A percentile compares a stretch with the other conserved stretches of the same genome.
Conservation (phyloP, 805 yeast genomes). For the Metschnikowia lochheadii region DNA sequence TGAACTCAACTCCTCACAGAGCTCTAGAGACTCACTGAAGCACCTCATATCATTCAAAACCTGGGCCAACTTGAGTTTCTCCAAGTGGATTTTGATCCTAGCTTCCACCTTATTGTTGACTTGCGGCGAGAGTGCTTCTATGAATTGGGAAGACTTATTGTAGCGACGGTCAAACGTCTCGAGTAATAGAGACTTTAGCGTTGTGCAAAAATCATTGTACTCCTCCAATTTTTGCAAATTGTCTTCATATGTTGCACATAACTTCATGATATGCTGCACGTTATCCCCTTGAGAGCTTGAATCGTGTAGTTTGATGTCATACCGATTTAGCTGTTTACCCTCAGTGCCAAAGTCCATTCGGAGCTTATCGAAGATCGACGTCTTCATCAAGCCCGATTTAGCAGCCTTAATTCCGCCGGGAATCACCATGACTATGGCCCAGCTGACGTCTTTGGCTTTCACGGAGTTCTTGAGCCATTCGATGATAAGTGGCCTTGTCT, state of each 20-base stretch:
- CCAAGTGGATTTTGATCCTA: slow-evolving; percentile 26
- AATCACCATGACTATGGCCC: slow-evolving; percentile 57
- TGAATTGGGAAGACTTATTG: slow-evolving; percentile 11
- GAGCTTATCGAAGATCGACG: slow-evolving; percentile 52
- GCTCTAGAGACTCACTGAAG: slow-evolving; percentile 54
- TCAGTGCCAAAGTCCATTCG: slow-evolving; percentile 46
- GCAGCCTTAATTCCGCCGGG: slow-evolving; percentile 35
- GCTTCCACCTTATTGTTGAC: slow-evolving; percentile 24
- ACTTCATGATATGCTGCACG: slow-evolving; percentile 23
- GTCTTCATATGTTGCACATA: slow-evolving; percentile 33
- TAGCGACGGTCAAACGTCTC: slow-evolving; percentile 44
- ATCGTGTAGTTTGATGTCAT: background rate
- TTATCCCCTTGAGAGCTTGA: slow-evolving; percentile 12
- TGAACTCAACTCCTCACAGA: slow-evolving; percentile 45
- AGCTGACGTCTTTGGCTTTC: slow-evolving; percentile 44
- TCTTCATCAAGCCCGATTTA: slow-evolving; percentile 37
- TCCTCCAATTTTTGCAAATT: slow-evolving; percentile 42
- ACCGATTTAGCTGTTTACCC: slow-evolving; percentile 36
- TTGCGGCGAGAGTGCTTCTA: slow-evolving; percentile 25
- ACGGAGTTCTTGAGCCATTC: slow-evolving; percentile 65
- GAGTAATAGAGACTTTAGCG: slow-evolving; percentile 47
- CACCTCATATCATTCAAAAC: slow-evolving; percentile 53
- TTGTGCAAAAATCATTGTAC: slow-evolving; percentile 45
- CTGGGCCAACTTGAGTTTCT: slow-evolving; percentile 49
- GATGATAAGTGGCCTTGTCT: slow-evolving; percentile 73